phyloP scores from a whole-genome alignment of 225 moss, liverwort and hornwort species.

The Thuidium tamariscinum region DNA sequence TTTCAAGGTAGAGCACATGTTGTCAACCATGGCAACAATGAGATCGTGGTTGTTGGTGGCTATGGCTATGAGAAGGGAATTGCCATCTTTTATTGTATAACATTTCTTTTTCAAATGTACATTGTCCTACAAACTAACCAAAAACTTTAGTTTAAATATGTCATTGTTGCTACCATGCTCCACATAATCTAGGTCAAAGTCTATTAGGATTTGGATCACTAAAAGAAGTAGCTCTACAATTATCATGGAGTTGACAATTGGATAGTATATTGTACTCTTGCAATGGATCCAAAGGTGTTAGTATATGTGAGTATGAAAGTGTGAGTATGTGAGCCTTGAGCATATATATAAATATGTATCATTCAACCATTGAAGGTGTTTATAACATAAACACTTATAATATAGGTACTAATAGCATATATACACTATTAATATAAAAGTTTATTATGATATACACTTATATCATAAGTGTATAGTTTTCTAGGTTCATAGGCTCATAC shows the following conservation, averaged over 20 bases:
- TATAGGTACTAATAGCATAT: no score
- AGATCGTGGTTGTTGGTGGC: conserved; percentile 32
- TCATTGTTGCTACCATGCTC: neutral
- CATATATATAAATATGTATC: no score
- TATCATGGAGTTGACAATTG: neutral
- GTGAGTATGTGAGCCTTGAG: no score
- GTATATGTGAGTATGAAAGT: no score
- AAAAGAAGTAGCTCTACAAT: neutral
- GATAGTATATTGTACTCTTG: neutral
- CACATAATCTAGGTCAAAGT: neutral
- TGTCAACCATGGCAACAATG: conserved; percentile 27
- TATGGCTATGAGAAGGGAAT: conserved; percentile 35
- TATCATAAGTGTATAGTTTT: no score
- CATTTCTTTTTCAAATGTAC: neutral
- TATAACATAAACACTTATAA: no score
- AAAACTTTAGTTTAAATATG: neutral
- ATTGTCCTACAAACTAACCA: neutral
- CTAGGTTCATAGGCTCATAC: no score
- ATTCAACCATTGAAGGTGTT: no score
- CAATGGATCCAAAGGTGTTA: no score
- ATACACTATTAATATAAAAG: no score
- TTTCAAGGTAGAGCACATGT: no score
- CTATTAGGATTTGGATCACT: neutral
- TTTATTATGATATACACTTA: no score
- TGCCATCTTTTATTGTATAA: neutral